Evolutionary conservation across 2,329 filamentous ascomycete species (phyloP), one percentile per base, ranked within the genome.

Genomic region (Zymoseptoria pseudotritici): DNA sequence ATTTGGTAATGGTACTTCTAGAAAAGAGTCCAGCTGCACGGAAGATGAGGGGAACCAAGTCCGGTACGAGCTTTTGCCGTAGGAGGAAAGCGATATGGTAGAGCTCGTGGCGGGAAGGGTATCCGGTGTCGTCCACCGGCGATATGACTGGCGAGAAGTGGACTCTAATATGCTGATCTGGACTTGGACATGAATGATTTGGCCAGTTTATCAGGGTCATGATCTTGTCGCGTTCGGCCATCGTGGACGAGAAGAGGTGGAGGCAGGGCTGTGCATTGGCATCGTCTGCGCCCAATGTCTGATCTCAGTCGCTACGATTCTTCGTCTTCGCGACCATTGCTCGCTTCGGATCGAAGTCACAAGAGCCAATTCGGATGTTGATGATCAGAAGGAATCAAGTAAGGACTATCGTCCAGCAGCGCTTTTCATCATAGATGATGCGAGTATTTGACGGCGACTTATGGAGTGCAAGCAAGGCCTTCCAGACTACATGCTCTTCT

Each of bases 61-160:
- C 62, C 19, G 59, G 57, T 19, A 59, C 53, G 24, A 64, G 52
- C 19, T 55, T 55, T 52, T 64, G 62, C 9, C 58, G 60, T 11
- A 64, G 21, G 1, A 64, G 58, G 50, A 60, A 61, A 7, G 55
- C 51, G 46, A 57, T 57, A 52, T 64, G 62, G 56, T 62, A 59
- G 19, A 59, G 19, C 53, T 29, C 22, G 11, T n/a, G 53, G 19
- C n/a, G n/a, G 19, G 29, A 54, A 13, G 21, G 29, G 21, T 46
- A 46, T 17, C 13, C 17, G 36, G 4, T 13, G n/a, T 46, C 36
- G 17, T 46, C 36, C 13, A 46, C 36, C 36, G 36, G 36, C 13
- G 36, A 46, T 13, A 46, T 17, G 36, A 46, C 36, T 46, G 36
- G 36, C 13, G 36, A 46, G 36, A 46, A 46, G 36, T 46, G 36